These are phyloP conservation scores for Euclidium syriacum DNA, from an alignment of 345 rosid genomes.

Conservation along the genomic window DNA sequence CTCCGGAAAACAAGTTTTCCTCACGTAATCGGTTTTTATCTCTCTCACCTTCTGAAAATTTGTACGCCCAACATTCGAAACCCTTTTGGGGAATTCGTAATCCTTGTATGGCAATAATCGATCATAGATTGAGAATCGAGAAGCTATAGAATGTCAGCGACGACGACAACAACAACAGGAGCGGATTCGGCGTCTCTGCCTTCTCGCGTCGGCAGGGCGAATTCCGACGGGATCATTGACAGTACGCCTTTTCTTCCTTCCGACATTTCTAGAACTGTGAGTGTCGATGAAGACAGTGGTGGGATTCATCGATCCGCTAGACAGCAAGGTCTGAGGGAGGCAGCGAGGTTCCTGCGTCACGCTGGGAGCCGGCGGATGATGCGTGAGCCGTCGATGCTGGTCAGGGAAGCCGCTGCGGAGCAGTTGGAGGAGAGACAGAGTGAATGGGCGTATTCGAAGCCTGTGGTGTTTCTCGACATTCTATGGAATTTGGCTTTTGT, in stretches of 20 bases:
- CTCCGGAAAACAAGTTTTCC: neutral
- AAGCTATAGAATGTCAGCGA: conserved; percentile 10
- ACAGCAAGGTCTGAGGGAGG: conserved; percentile 65
- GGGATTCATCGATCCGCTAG: conserved; percentile 40
- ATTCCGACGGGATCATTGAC: conserved; percentile 63
- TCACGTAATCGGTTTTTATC: neutral
- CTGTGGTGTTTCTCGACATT: conserved; percentile 78
- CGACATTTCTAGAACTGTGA: conserved; percentile 6
- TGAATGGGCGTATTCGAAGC: conserved; percentile 97
- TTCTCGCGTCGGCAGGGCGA: conserved; percentile 26
- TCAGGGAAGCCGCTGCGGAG: conserved; percentile 29
- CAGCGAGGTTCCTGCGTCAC: conserved; percentile 74
- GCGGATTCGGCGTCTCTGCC: conserved; percentile 15
- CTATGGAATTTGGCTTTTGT: conserved; percentile 84
- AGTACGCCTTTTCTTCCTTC: conserved; percentile 55
- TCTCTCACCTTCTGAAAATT: neutral
- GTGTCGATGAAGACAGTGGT: neutral
- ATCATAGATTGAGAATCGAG: neutral
- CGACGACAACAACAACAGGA: conserved; percentile 4
- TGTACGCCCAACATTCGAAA: neutral
- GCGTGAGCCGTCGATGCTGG: conserved; percentile 36
- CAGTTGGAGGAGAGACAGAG: conserved; percentile 33
- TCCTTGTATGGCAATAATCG: conserved; percentile 6
- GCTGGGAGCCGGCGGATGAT: conserved; percentile 93
- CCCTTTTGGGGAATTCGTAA: neutral